A percentile compares a stretch with the other conserved stretches of the same genome.
Evolutionary conservation across 768 basidiomycete species (phyloP).

Genomic region (Trametes cubensis): DNA sequence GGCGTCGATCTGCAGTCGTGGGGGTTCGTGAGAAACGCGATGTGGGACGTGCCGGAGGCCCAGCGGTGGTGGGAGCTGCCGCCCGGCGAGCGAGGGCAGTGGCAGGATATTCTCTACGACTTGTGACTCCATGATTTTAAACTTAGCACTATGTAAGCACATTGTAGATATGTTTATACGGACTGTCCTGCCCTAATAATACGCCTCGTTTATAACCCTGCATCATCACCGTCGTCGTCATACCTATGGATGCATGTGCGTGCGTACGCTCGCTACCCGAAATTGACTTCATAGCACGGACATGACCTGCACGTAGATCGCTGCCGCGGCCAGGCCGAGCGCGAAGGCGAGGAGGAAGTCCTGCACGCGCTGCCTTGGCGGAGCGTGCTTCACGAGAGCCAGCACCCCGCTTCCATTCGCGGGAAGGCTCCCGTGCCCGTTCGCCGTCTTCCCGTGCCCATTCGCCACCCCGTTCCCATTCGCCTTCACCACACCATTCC

Average conservation of each 20-base stretch:
- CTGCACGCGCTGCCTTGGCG: conserved; percentile 8
- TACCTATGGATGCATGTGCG: not conserved
- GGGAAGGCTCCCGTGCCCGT: not conserved
- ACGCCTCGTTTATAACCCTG: too few relatives aligned
- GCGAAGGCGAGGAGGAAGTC: conserved; percentile 35
- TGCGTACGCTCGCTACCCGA: not conserved
- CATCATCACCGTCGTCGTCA: too few relatives aligned
- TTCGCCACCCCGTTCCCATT: not conserved
- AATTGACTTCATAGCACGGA: not conserved
- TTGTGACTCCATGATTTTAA: too few relatives aligned
- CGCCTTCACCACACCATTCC: not conserved
- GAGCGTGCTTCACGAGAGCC: not conserved
- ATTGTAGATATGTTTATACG: too few relatives aligned
- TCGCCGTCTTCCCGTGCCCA: not conserved
- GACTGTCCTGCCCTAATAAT: too few relatives aligned
- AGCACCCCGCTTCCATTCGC: not conserved
- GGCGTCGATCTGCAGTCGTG: too few relatives aligned
- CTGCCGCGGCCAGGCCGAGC: conserved; percentile 31
- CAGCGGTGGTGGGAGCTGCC: too few relatives aligned
- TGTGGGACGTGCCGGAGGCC: too few relatives aligned
- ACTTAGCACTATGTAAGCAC: too few relatives aligned
- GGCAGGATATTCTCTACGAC: too few relatives aligned
- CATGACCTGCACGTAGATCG: conserved; percentile 16
- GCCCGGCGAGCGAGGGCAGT: too few relatives aligned
- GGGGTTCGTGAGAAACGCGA: too few relatives aligned